Base-by-base conservation (phyloP, 2,329 filamentous ascomycete genomes). In the Colletotrichum tofieldiae region DNA sequence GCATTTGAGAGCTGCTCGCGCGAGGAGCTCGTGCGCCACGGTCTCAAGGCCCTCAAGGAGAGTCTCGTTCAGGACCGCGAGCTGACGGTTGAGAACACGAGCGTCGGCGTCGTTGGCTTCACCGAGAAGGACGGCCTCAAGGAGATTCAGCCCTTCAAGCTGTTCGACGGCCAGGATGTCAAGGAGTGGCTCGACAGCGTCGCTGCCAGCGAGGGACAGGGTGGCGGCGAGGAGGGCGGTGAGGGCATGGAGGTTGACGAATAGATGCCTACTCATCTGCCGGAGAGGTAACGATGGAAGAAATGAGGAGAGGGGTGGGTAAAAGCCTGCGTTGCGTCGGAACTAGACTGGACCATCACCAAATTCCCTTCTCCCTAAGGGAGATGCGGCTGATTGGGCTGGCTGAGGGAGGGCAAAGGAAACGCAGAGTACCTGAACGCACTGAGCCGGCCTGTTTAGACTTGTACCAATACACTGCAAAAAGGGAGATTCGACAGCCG, bases 11-110 rank as follows among this genome's bases (percentile, higher is more conserved):
- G 89, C 75, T 92, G 91, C 80, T 90, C 88, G 75, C 88, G 94
- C 78, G 96, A 98, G 80, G 94, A 97, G 83, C 86, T 99, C 79
- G 92, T 99, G 78, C 91, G 91, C 84, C 96, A 99, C 86, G 96
- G 96, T 41, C 86, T 99, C 80, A 90, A 90, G 80, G 96, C 96
- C 63, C 87, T 99, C 81, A 98, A 98, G 88, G 96, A 99, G 88
- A 97, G 93, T 77, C 86, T 99, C 82, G 93, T 94, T 70, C 96
- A 98, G 89, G 96, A 99, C 85, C 97, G 97, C 87, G 95, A 98
- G 88, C 86, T 99, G 82, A 98, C 96, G 67, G 91, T 98, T 51
- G 96, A 98, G 82, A 99, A 99, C 86, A 98, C 95, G 66, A 98
- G 94, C 77, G 90, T 99, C 65, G 95, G 94, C 47, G 88, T 98